These are phyloP conservation scores for Mortierella alpina DNA, from an alignment of 192 early-diverging fungal species.

Conservation along the genomic window DNA sequence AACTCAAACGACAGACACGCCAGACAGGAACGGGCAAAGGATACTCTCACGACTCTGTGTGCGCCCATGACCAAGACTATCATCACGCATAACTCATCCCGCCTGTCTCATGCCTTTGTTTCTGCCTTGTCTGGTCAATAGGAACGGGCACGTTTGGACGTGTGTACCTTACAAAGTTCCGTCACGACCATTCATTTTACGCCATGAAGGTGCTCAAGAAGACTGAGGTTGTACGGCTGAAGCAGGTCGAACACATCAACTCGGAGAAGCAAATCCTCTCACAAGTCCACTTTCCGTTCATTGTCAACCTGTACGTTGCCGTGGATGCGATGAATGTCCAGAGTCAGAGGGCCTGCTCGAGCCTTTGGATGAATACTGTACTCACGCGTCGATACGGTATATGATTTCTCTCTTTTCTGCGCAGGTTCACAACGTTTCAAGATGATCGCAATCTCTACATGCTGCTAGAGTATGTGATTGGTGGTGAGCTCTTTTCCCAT, in stretches of 20 bases:
- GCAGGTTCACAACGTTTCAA: conserved; percentile 93
- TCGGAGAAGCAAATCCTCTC: conserved; percentile 84
- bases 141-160: conserved; percentile 98
- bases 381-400: background rate
- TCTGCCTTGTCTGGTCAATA: conserved; percentile 46
- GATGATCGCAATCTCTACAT: conserved; percentile 95
- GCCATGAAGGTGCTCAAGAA: conserved; percentile 92
- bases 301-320: conserved; percentile 76
- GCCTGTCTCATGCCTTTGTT: background rate
- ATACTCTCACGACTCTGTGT: too few relatives aligned
- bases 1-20: too few relatives aligned
- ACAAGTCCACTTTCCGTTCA: conserved; percentile 82
- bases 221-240: conserved; percentile 81
- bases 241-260: conserved; percentile 90
- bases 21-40: too few relatives aligned
- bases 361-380: too few relatives aligned
- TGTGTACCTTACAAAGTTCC: conserved; percentile 89
- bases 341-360: too few relatives aligned
- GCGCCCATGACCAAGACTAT: too few relatives aligned
- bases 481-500: conserved; percentile 97
- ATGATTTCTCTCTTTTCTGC: conserved; percentile 4
- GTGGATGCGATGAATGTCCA: too few relatives aligned
- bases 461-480: conserved; percentile 95
- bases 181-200: conserved; percentile 74
- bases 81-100: too few relatives aligned